phyloP scores from a whole-genome alignment of 1,284 basidiomycete genomes.

The Meripilus lineatus region DNA sequence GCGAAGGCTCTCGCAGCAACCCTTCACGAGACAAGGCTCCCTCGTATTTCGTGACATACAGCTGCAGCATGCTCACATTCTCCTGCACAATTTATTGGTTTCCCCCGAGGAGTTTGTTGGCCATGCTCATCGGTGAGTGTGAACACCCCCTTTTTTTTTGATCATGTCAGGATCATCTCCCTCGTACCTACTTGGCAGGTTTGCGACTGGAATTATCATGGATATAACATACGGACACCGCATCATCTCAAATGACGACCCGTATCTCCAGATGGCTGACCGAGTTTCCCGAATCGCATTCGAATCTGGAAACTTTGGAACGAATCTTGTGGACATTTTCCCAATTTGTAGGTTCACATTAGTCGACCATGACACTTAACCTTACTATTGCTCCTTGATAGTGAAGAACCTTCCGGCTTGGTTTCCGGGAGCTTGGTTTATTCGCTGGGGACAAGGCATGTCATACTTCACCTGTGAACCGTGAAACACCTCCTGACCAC shows the following conservation, averaged over 20 bases:
- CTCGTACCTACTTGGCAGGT: conserved; percentile 21
- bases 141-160: neutral
- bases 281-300: conserved; percentile 14
- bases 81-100: neutral
- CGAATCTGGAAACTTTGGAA: conserved; percentile 14
- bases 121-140: conserved; percentile 1
- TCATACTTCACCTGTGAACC: neutral
- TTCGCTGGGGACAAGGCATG: conserved; percentile 13
- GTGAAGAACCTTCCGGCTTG: conserved; percentile 21
- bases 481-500: neutral
- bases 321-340: conserved; percentile 17
- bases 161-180: too few species aligned
- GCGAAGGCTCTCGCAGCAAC: neutral
- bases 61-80: neutral
- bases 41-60: conserved; percentile 1
- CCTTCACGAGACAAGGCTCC: neutral
- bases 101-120: neutral
- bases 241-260: conserved; percentile 17
- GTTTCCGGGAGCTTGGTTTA: conserved; percentile 24
- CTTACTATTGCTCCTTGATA: too few species aligned
- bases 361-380: too few species aligned
- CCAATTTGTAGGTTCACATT: conserved; percentile 16
- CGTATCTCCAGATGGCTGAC: conserved; percentile 18
- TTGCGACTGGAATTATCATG: conserved; percentile 19
- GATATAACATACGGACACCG: conserved; percentile 23